Percentiles rank a stretch among this genome's conserved stretches.
Evolutionary conservation across 2,329 filamentous ascomycete species (phyloP).

Genomic region (Paecilomyces formosus): DNA sequence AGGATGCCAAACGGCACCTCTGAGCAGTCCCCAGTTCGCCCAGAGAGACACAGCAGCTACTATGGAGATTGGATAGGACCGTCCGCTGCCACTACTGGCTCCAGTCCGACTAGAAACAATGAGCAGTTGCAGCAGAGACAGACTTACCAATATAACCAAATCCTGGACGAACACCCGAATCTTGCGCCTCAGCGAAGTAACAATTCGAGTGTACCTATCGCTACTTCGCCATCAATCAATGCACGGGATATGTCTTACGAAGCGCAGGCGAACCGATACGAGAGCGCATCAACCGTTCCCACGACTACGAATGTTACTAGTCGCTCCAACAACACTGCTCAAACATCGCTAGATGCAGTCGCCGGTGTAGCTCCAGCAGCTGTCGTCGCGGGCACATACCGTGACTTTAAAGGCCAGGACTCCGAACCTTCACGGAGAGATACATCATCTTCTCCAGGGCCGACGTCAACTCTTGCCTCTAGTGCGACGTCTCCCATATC

Average conservation of each 20-base stretch:
- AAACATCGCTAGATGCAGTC: conserved; percentile 23
- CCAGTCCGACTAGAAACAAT: background rate
- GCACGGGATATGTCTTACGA: conserved; percentile 9
- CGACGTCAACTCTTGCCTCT: conserved; percentile 4
- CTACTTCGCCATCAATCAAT: background rate
- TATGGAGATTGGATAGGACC: conserved; percentile 51
- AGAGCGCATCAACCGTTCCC: conserved; percentile 25
- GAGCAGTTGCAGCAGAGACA: conserved; percentile 9
- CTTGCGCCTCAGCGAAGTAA: background rate
- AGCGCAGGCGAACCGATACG: conserved; percentile 15
- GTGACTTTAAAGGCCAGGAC: conserved; percentile 4
- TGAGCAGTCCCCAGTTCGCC: conserved; percentile 4
- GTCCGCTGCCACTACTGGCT: conserved; percentile 26
- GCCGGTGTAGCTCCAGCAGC: conserved; percentile 5
- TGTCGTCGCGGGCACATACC: conserved; percentile 6
- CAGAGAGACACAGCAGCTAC: conserved; percentile 29
- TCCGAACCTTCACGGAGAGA: conserved; percentile 7
- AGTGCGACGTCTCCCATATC: conserved; percentile 6
- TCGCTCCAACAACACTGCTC: conserved; percentile 24
- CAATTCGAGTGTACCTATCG: background rate
- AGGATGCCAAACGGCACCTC: conserved; percentile 6
- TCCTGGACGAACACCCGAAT: background rate
- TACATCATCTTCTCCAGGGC: conserved; percentile 5
- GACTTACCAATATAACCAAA: background rate
- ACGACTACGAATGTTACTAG: conserved; percentile 27